Percentiles rank a stretch among this genome's conserved stretches.
Evolutionary conservation across 163 green algal species (phyloP).

Genomic region (Prototheca stagnorum): DNA sequence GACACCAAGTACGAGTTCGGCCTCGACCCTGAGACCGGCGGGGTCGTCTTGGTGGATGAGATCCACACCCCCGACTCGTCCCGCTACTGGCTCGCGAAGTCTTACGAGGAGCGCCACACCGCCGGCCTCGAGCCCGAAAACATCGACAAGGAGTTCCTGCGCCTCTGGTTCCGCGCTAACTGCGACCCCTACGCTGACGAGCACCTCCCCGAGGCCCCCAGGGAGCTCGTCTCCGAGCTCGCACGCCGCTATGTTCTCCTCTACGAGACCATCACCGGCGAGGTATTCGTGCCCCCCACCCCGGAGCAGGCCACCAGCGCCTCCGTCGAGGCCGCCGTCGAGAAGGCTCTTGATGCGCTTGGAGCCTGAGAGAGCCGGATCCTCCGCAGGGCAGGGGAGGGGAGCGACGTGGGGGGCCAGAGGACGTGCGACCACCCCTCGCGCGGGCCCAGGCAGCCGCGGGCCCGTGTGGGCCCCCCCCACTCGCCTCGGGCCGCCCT

Average conservation of each 20-base stretch:
- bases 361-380: too few relatives aligned
- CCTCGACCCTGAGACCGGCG: slow-evolving; percentile 44
- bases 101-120: slow-evolving; percentile 61
- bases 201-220: slow-evolving; percentile 70
- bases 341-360: too few relatives aligned
- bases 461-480: too few relatives aligned
- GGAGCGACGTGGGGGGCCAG: too few relatives aligned
- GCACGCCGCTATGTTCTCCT: slow-evolving; percentile 82
- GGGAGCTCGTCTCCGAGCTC: slow-evolving; percentile 74
- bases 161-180: slow-evolving; percentile 84
- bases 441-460: too few relatives aligned
- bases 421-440: too few relatives aligned
- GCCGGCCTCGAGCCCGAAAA: slow-evolving; percentile 56
- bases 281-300: neutral
- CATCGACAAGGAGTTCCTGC: slow-evolving; percentile 98
- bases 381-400: too few relatives aligned
- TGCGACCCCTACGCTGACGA: slow-evolving; percentile 93
- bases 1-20: slow-evolving; percentile 98
- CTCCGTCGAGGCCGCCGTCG: too few relatives aligned
- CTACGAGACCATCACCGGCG: slow-evolving; percentile 85
- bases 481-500: too few relatives aligned
- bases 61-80: slow-evolving; percentile 54
- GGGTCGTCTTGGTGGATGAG: slow-evolving; percentile 76
- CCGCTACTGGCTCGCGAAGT: slow-evolving; percentile 86
- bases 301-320: neutral